Evolutionary conservation across 2,329 filamentous ascomycete species (phyloP).

Genomic region (Salinomyces thailandicus): DNA sequence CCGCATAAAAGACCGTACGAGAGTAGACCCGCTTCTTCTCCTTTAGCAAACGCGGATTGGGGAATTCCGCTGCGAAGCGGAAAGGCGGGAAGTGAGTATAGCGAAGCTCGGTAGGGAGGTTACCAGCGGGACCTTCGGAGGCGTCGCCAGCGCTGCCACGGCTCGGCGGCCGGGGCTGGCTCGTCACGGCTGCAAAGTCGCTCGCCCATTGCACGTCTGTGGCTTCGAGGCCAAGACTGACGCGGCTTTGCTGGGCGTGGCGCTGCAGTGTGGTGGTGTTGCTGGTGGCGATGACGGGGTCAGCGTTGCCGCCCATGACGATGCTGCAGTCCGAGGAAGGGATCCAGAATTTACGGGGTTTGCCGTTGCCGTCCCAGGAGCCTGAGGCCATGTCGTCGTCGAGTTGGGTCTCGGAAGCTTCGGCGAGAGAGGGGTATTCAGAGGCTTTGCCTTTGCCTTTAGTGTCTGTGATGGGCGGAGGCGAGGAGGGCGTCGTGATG

Average conservation of each 20-base stretch:
- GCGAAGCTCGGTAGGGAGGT: not conserved
- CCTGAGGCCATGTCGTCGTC: conserved; percentile 30
- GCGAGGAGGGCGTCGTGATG: conserved; percentile 15
- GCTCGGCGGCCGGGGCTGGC: conserved; percentile 17
- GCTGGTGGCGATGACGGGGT: conserved; percentile 41
- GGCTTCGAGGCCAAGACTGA: conserved; percentile 31
- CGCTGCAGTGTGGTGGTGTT: conserved; percentile 32
- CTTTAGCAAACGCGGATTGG: conserved; percentile 45
- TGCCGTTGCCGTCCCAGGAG: conserved; percentile 45
- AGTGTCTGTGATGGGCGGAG: conserved; percentile 6
- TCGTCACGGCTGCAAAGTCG: conserved; percentile 42
- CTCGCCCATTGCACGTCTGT: conserved; percentile 46
- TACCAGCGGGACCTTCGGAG: not conserved
- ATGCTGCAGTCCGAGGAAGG: conserved; percentile 44
- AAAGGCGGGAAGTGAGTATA: conserved; percentile 49
- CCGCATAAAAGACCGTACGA: conserved; percentile 49
- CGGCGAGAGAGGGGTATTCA: conserved; percentile 3
- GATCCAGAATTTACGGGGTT: conserved; percentile 48
- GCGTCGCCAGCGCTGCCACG: conserved; percentile 18
- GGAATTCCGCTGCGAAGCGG: conserved; percentile 49
- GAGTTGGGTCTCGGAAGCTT: conserved; percentile 1
- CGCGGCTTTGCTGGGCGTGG: conserved; percentile 29
- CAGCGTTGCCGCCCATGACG: conserved; percentile 44
- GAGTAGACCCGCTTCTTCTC: conserved; percentile 51
- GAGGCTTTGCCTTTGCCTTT: conserved; percentile 38